Conservation (phyloP, 2,329 filamentous ascomycete species). For the Stachybotrys chartarum region DNA sequence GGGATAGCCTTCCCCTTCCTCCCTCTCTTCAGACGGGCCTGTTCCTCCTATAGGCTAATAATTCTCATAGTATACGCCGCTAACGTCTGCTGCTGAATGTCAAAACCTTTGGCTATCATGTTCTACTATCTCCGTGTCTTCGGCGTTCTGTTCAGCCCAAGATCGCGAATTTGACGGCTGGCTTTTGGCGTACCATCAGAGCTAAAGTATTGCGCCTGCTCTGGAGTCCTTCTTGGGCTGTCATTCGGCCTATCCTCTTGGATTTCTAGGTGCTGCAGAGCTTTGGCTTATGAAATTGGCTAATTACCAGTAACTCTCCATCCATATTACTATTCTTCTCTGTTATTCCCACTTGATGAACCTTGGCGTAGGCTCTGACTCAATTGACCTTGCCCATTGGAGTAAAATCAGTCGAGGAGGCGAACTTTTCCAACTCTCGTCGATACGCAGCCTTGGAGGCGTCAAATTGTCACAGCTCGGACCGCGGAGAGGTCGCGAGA, state of each 20-base stretch:
- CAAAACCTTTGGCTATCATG: background rate
- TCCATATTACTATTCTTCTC: slow-evolving; percentile 4
- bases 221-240: slow-evolving; percentile 4
- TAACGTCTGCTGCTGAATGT: background rate
- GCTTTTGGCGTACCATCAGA: slow-evolving; percentile 4
- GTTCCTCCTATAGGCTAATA: slow-evolving; percentile 5
- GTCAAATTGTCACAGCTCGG: no score
- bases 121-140: background rate
- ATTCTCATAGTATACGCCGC: slow-evolving; percentile 1
- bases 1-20: slow-evolving; percentile 7
- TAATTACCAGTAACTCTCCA: slow-evolving; percentile 7
- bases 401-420: slow-evolving; percentile 3
- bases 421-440: slow-evolving; percentile 1
- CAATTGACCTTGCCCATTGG: background rate
- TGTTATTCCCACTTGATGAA: slow-evolving; percentile 3
- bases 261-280: slow-evolving; percentile 4
- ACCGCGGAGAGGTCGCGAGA: no score
- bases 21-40: slow-evolving; percentile 3
- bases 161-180: slow-evolving; percentile 4
- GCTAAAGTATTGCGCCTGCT: slow-evolving; percentile 2
- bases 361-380: slow-evolving; percentile 4
- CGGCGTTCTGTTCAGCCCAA: background rate
- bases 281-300: slow-evolving; percentile 5
- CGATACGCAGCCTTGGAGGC: slow-evolving; percentile 3
- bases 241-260: slow-evolving; percentile 3